Evolutionary conservation across 1,284 basidiomycete genomes (phyloP), one percentile per base, ranked within the genome.

Genomic region (Paramarasmius palmivorus): DNA sequence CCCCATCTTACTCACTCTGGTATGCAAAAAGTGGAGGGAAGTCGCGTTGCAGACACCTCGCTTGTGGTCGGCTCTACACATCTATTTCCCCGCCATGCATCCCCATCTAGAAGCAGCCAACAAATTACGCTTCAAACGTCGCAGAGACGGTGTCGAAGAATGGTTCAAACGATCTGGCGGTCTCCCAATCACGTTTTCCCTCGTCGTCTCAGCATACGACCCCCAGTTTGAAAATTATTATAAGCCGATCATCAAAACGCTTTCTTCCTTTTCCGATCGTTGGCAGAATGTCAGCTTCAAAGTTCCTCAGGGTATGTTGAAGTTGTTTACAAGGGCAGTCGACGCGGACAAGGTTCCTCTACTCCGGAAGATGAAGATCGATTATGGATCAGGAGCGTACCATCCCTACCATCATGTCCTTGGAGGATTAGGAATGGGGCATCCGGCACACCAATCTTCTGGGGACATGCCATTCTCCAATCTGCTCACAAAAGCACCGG

Each of bases 11-110:
- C 44, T 55, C 23, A 55, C 54, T 6, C 35, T 34, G 44, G 35
- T 55, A 9, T 47, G 44, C 14, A 51, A 39, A 22, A 34, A 23
- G 10, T 41, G 46, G 20, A 32, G 54, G 19, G 54, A 55, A 3
- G 17, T 55, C 1, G 49, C 49, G 19, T 32, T 55, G 8, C 34
- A 42, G 32, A 51, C 45, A 10, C 49, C 54, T 2, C 49, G 50
- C 29, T 39, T 55, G 29, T 55, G 54, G 54, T 39, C 40, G 17
- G 38, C 44, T 23, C 44, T 55, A 10, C 54, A 55, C 49, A 46
- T 55, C 14, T 49, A 20, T 40, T n/a, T 52, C 9, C 54, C 54
- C 15, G 26, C 35, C 19, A 19, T 48, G n/a, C n/a, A 19, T 17
- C 17, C 38, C 37, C 10, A 48, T n/a, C 23, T 35, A 6, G 44